Evolutionary conservation across 306 rosid genomes (phyloP).

Genomic region (Cotoneaster glaucophyllus): DNA sequence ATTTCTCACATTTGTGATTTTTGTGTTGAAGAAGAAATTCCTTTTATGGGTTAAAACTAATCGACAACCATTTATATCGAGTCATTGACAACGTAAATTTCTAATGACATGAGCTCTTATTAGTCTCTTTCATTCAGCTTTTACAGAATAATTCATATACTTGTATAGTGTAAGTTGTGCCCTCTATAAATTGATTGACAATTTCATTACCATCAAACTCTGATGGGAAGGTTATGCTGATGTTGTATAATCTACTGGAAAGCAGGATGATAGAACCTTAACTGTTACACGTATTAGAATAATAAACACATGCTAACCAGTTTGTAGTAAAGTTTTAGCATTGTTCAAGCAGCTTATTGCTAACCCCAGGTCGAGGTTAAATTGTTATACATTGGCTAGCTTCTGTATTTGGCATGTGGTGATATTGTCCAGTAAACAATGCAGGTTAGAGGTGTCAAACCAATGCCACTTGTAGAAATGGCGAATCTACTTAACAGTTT

Average conservation of each 20-base stretch:
- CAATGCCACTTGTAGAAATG: constrained; percentile 81
- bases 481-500: constrained; percentile 64
- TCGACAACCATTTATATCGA: neutral
- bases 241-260: neutral
- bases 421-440: constrained; percentile 28
- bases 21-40: neutral
- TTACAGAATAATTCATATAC: neutral
- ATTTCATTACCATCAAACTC: neutral
- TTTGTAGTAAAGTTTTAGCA: neutral
- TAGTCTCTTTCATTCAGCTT: neutral
- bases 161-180: neutral
- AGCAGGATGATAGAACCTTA: neutral
- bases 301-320: neutral
- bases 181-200: neutral
- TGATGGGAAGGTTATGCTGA: neutral
- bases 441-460: constrained; percentile 96
- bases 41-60: neutral
- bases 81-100: neutral
- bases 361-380: neutral
- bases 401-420: constrained; percentile 12
- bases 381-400: neutral
- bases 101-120: neutral
- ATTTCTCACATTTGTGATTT: neutral
- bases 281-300: neutral
- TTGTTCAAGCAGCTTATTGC: neutral